Percentiles rank a stretch among this genome's conserved stretches.
Evolutionary conservation across 2,329 filamentous ascomycete genomes (phyloP).

Genomic region (Colletotrichum falcatum): DNA sequence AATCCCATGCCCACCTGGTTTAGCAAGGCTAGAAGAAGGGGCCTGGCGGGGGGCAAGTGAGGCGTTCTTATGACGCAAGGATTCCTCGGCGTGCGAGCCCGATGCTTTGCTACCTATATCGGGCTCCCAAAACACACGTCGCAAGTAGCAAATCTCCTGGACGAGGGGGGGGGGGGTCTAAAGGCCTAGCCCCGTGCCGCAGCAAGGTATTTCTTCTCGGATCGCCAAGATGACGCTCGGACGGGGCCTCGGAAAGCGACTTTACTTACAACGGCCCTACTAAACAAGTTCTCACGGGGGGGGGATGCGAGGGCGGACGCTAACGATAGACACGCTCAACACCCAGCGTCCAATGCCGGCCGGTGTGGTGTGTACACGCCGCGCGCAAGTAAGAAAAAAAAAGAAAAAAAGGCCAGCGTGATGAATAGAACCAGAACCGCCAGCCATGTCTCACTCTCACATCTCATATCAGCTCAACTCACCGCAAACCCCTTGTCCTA

Average conservation of each 20-base stretch:
- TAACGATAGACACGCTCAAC: background rate
- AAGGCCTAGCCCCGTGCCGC: background rate
- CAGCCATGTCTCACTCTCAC: no score
- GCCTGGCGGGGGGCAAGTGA: background rate
- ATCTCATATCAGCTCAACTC: background rate
- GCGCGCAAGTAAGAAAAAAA: no score
- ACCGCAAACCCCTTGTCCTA: slow-evolving; percentile 6
- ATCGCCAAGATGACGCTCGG: background rate
- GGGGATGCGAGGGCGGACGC: no score
- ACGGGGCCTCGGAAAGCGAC: background rate
- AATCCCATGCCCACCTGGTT: background rate
- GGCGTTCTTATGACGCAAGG: background rate
- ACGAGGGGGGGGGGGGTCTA: no score
- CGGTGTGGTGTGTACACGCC: background rate
- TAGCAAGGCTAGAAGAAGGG: background rate
- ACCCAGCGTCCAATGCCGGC: background rate
- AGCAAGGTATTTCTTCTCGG: slow-evolving; percentile 2
- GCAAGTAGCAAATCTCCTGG: background rate
- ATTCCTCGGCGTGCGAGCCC: background rate
- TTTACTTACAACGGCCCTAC: background rate
- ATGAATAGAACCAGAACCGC: background rate
- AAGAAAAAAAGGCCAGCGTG: background rate
- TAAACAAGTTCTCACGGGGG: background rate
- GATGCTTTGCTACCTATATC: slow-evolving; percentile 16
- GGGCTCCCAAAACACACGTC: slow-evolving; percentile 2